Conservation (phyloP, 2,329 filamentous ascomycete genomes). For the Hypoxylon sp. region DNA sequence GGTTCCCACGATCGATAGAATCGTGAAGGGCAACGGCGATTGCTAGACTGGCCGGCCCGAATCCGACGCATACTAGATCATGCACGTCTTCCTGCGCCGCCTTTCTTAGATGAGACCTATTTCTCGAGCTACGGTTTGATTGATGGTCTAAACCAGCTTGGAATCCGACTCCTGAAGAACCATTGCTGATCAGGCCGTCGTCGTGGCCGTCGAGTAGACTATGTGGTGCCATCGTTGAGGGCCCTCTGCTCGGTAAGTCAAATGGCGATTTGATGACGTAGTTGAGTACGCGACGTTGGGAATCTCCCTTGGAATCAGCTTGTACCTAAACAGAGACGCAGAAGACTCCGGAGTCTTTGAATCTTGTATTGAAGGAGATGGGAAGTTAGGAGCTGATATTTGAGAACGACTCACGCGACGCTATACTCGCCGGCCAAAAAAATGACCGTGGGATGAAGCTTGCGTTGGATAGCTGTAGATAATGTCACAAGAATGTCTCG, state of each 20-base stretch:
- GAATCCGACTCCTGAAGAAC: conserved; percentile 13
- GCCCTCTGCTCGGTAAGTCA: neutral
- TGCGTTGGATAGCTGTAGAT: neutral
- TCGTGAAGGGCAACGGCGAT: conserved; percentile 92
- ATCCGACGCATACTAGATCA: conserved; percentile 91
- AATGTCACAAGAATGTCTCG: neutral
- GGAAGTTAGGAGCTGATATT: too few relatives aligned
- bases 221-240: conserved; percentile 48
- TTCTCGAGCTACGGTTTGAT: conserved; percentile 26
- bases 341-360: neutral
- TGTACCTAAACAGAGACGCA: neutral
- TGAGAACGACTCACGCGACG: neutral
- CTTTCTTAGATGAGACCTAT: conserved; percentile 62
- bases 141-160: conserved; percentile 8
- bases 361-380: neutral
- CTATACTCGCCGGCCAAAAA: neutral
- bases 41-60: conserved; percentile 90
- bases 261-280: conserved; percentile 24
- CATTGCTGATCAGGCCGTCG: conserved; percentile 40
- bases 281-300: conserved; percentile 10
- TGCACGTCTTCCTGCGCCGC: conserved; percentile 73
- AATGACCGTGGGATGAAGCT: neutral
- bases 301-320: neutral
- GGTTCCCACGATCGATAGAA: conserved; percentile 67
- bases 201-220: conserved; percentile 48